A percentile compares a stretch with the other conserved stretches of the same genome.
These are phyloP conservation scores for Nematodospora valgi DNA, from an alignment of 805 yeast genomes.

Conservation along the genomic window DNA sequence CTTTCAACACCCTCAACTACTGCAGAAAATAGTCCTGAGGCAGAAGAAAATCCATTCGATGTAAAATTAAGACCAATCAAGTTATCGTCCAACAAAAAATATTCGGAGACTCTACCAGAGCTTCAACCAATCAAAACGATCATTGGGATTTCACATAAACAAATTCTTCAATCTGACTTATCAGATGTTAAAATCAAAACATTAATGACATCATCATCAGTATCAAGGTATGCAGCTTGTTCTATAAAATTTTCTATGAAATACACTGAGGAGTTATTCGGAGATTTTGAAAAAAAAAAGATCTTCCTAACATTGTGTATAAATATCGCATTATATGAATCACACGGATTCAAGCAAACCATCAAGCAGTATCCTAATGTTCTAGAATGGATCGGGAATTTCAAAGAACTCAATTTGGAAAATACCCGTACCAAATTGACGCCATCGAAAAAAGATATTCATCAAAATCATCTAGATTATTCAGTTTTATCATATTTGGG, in stretches of 20 bases:
- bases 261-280: conserved; percentile 23
- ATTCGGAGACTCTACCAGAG: conserved; percentile 27
- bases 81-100: conserved; percentile 17
- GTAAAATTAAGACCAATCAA: conserved; percentile 23
- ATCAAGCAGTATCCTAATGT: conserved; percentile 22
- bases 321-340: conserved; percentile 34
- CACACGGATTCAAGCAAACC: conserved; percentile 30
- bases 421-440: conserved; percentile 32
- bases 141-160: conserved; percentile 34
- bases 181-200: conserved; percentile 39
- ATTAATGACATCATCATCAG: conserved; percentile 27
- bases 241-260: conserved; percentile 23
- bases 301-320: conserved; percentile 29
- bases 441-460: conserved; percentile 29
- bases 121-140: conserved; percentile 33
- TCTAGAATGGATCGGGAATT: conserved; percentile 24
- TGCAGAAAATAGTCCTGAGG: too few species aligned
- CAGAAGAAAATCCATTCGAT: conserved; percentile 19
- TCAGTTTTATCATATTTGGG: conserved; percentile 36
- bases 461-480: conserved; percentile 36
- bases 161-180: conserved; percentile 26
- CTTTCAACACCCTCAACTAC: background rate
- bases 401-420: conserved; percentile 29
- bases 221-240: conserved; percentile 26
- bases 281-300: conserved; percentile 14